Conservation (phyloP, 164 flowering plant genomes). For the Taxillus chinensis region DNA sequence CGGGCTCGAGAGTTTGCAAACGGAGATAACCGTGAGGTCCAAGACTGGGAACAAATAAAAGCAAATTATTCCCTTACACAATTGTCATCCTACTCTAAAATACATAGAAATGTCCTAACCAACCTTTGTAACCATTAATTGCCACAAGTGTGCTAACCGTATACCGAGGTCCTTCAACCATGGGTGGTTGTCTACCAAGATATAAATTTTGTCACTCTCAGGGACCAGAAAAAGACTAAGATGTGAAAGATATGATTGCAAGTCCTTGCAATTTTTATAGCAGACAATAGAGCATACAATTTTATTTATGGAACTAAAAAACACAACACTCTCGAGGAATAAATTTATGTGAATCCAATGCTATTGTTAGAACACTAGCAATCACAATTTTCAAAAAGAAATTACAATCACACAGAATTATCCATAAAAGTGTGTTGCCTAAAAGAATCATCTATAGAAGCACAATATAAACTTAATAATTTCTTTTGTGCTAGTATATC, state of each 20-base stretch:
- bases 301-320: not conserved
- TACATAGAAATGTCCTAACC: not conserved
- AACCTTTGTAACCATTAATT: conserved; percentile 94
- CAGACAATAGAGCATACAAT: not conserved
- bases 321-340: not conserved
- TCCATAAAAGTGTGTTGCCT: not conserved
- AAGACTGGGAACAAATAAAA: conserved; percentile 45
- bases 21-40: conserved; percentile 88
- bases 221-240: conserved; percentile 61
- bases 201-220: conserved; percentile 56
- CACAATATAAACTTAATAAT: too few relatives aligned
- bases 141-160: conserved; percentile 78
- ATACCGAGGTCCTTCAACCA: conserved; percentile 61
- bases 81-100: not conserved
- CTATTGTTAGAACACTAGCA: too few relatives aligned
- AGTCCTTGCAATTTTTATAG: conserved; percentile 44
- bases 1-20: conserved; percentile 70
- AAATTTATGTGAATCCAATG: too few relatives aligned
- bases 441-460: too few relatives aligned
- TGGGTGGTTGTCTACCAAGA: conserved; percentile 90
- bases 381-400: too few relatives aligned
- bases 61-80: not conserved
- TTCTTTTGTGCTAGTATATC: too few relatives aligned
- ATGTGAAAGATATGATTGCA: conserved; percentile 84
- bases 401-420: not conserved